phyloP scores from a whole-genome alignment of 2,329 filamentous ascomycete genomes.

The Immersiporthe knoxdaviesiana region DNA sequence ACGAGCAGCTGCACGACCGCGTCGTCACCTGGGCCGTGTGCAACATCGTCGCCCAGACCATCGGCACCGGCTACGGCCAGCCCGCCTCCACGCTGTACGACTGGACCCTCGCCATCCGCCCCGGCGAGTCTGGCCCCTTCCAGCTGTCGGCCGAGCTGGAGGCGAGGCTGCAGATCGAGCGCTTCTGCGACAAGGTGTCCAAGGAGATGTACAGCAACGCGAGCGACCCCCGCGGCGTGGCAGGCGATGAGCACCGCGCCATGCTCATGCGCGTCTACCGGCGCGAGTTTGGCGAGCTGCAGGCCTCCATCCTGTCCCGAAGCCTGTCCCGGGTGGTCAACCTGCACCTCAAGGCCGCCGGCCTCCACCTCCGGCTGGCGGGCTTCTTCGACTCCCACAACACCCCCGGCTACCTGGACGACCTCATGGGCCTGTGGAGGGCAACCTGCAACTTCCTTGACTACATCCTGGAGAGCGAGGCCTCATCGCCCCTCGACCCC shows the following conservation, averaged over 20 bases:
- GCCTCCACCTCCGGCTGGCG: slow-evolving; percentile 74
- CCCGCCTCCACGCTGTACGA: slow-evolving; percentile 78
- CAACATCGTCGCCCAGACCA: slow-evolving; percentile 80
- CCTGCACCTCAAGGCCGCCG: slow-evolving; percentile 73
- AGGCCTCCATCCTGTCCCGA: slow-evolving; percentile 62
- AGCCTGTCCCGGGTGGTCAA: slow-evolving; percentile 61
- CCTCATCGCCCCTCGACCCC: slow-evolving; percentile 48
- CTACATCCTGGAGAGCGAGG: slow-evolving; percentile 58
- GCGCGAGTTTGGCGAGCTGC: slow-evolving; percentile 65
- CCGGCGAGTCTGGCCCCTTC: slow-evolving; percentile 62
- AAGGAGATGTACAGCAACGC: slow-evolving; percentile 80
- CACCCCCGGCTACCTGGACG: slow-evolving; percentile 71
- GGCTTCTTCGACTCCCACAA: slow-evolving; percentile 81
- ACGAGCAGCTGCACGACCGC: slow-evolving; percentile 78
- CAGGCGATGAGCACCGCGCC: slow-evolving; percentile 67
- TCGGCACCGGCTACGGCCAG: slow-evolving; percentile 83
- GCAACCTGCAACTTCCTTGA: slow-evolving; percentile 73
- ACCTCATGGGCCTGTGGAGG: slow-evolving; percentile 76
- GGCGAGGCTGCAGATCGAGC: slow-evolving; percentile 70
- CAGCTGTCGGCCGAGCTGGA: slow-evolving; percentile 65
- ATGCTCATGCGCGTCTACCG: slow-evolving; percentile 70
- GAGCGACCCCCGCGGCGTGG: slow-evolving; percentile 70
- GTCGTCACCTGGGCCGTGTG: slow-evolving; percentile 83
- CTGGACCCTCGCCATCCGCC: slow-evolving; percentile 68
- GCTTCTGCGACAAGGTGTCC: slow-evolving; percentile 77